Conservation (phyloP, 208 protist genomes). For the Trichomonas vaginalis region DNA sequence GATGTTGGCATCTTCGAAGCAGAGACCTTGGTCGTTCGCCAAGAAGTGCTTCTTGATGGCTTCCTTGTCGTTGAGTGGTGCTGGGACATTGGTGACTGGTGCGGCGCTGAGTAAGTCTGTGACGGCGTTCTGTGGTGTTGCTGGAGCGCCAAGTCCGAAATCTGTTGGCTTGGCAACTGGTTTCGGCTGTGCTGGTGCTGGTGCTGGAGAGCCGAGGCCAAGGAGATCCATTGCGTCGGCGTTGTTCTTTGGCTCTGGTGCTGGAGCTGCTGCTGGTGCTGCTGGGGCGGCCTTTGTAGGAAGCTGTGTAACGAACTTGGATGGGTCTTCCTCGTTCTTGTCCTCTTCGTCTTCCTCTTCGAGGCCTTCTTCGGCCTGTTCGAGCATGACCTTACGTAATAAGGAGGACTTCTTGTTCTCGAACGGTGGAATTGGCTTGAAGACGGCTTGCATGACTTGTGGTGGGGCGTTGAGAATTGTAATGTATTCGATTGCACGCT, state of each 20-base stretch:
- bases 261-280: neutral
- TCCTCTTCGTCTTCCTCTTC: neutral
- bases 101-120: no score
- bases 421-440: constrained; percentile 48
- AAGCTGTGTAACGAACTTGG: neutral
- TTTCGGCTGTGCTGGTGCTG: neutral
- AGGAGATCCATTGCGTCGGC: neutral
- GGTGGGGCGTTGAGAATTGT: constrained; percentile 24
- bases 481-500: constrained; percentile 79
- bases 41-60: neutral
- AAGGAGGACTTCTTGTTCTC: neutral
- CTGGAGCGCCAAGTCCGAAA: no score
- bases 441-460: constrained; percentile 24
- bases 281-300: neutral
- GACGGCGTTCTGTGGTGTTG: neutral
- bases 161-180: no score
- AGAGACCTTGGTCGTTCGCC: neutral
- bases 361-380: neutral
- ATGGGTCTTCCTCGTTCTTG: neutral
- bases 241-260: neutral
- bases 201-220: neutral
- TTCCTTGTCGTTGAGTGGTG: neutral
- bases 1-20: neutral
- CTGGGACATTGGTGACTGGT: neutral
- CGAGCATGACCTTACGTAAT: neutral